Base-by-base conservation (phyloP, 305 asterid genomes). In the Fraxinus baroniana region DNA sequence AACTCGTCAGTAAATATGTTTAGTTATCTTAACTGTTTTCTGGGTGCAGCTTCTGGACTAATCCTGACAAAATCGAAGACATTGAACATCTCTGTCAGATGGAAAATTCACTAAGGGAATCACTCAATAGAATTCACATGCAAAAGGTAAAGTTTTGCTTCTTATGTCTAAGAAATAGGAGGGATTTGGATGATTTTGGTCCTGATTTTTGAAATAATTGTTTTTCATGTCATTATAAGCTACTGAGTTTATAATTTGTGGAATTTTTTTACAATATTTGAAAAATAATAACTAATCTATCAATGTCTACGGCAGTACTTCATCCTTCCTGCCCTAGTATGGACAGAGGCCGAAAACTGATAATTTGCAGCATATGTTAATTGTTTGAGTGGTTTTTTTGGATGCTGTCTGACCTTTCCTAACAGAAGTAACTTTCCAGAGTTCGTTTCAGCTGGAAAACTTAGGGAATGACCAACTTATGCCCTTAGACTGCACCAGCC, bases 21-120 rank as follows among this genome's bases (percentile, higher is more conserved):
- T 76, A 20, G 44, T 78, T 9, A 76, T 77, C 64, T 83, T 36
- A 82, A 74, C 22, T 80, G 10, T 75, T 73, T 32, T 46, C 5
- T 76, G 41, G 18, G 68, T 72, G 80, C 87, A 94, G 96, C 87
- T 91, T 90, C 93, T 92, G 97, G 97, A 81, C 88, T 85, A 90
- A 92, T 88, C 96, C 90, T 35, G 97, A 92, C 86, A 89, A 85
- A 87, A 87, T 85, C 7, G 95, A 91, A 78, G 92, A 90, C 70
- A 74, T 86, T 33, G 93, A 91, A 78, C 95, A 88, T 84, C 92
- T 94, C 17, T 81, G 75, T 81, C 94, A 90, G 89, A 92, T 94
- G 97, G 98, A 94, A 86, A 85, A 81, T 80, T 87, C 91, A 33
- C 87, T 92, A 3, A 87, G 81, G 82, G 94, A 90, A 80, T 84